Conservation (phyloP, 2,329 filamentous ascomycete species). For the Tolypocladium capitatum region DNA sequence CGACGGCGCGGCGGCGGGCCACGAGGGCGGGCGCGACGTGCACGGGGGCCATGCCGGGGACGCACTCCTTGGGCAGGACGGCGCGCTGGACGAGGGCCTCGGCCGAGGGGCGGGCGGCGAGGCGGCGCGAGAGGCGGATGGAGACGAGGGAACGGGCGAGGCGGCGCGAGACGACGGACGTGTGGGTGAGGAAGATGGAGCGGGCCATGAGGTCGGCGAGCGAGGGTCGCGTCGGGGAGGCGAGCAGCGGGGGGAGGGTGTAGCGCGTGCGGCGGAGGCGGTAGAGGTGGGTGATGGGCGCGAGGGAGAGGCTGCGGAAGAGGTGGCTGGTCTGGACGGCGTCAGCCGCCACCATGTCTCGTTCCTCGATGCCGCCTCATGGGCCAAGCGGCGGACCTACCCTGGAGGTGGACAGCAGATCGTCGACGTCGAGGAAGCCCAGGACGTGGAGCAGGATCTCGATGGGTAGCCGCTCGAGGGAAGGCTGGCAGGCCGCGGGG, state of each 20-base stretch:
- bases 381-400: slow-evolving; percentile 27
- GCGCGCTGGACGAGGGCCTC: slow-evolving; percentile 47
- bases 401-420: slow-evolving; percentile 41
- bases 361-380: not conserved
- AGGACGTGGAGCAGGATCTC: slow-evolving; percentile 44
- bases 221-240: slow-evolving; percentile 43
- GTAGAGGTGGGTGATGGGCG: slow-evolving; percentile 51
- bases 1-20: slow-evolving; percentile 47
- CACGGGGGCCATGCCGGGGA: slow-evolving; percentile 28
- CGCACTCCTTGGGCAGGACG: slow-evolving; percentile 53
- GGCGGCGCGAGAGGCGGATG: slow-evolving; percentile 49
- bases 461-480: slow-evolving; percentile 35
- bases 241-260: slow-evolving; percentile 41
- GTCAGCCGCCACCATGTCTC: not conserved
- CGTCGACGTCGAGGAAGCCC: slow-evolving; percentile 41
- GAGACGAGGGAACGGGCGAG: slow-evolving; percentile 51
- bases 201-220: slow-evolving; percentile 48
- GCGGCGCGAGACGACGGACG: slow-evolving; percentile 48
- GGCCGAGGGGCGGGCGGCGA: slow-evolving; percentile 45
- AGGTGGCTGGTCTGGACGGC: slow-evolving; percentile 41
- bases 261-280: slow-evolving; percentile 45
- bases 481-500: slow-evolving; percentile 1
- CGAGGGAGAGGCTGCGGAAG: slow-evolving; percentile 46
- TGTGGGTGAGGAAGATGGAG: slow-evolving; percentile 54
- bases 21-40: slow-evolving; percentile 46